Evolutionary conservation across 2,329 filamentous ascomycete genomes (phyloP).

Genomic region (Talaromyces sp.): DNA sequence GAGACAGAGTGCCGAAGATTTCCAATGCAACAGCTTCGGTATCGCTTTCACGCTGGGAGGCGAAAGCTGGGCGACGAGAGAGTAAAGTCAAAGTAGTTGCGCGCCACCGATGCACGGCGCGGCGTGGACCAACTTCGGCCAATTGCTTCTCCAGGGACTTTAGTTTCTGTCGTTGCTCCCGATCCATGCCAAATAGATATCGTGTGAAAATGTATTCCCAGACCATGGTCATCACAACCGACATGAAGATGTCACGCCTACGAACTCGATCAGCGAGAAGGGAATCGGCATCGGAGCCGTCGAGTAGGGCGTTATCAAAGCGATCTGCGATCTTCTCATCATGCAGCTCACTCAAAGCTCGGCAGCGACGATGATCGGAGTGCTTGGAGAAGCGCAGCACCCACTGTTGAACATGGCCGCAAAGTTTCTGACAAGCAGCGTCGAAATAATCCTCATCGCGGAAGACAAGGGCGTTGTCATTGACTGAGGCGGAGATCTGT

Average conservation of each 20-base stretch:
- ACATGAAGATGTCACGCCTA: slow-evolving; percentile 95
- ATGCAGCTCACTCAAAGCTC: slow-evolving; percentile 78
- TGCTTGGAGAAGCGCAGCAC: slow-evolving; percentile 97
- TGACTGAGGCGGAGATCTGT: slow-evolving; percentile 60
- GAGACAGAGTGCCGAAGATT: slow-evolving; percentile 79
- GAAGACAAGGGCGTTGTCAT: slow-evolving; percentile 75
- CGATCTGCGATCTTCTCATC: slow-evolving; percentile 93
- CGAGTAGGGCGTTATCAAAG: slow-evolving; percentile 90
- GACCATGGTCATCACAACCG: slow-evolving; percentile 97
- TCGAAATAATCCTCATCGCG: slow-evolving; percentile 96
- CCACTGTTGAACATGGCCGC: slow-evolving; percentile 96
- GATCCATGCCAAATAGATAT: slow-evolving; percentile 98
- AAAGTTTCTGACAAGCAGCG: slow-evolving; percentile 88
- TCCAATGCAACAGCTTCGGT: slow-evolving; percentile 95
- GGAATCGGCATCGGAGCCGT: slow-evolving; percentile 87
- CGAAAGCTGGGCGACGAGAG: slow-evolving; percentile 77
- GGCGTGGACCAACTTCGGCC: slow-evolving; percentile 79
- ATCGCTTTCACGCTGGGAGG: slow-evolving; percentile 79
- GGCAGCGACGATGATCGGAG: slow-evolving; percentile 87
- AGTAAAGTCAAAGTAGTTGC: slow-evolving; percentile 91
- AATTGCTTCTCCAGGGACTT: slow-evolving; percentile 93
- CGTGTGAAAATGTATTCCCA: slow-evolving; percentile 99
- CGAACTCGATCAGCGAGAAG: slow-evolving; percentile 86
- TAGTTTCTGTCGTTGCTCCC: slow-evolving; percentile 95
- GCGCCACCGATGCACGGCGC: slow-evolving; percentile 96